phyloP scores from a whole-genome alignment of 2,329 filamentous ascomycete genomes.

The Gremmenia infestans region DNA sequence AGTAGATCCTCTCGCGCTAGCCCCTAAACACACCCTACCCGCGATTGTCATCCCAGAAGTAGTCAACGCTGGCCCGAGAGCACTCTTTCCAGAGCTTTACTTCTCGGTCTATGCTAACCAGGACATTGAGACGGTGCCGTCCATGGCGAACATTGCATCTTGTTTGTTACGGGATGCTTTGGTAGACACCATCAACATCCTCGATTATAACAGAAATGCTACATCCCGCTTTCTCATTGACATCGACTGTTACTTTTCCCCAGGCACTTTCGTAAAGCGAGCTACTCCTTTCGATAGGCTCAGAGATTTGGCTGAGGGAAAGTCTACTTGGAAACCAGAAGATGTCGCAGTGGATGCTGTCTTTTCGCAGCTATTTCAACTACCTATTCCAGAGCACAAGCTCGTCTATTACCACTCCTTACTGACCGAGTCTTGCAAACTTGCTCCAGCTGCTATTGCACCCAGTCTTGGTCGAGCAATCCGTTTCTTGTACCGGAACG shows the following conservation, averaged over 20 bases:
- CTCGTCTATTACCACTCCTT: constrained; percentile 95
- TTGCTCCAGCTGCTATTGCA: constrained; percentile 92
- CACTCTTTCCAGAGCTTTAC: constrained; percentile 88
- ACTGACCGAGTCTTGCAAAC: constrained; percentile 91
- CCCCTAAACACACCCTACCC: constrained; percentile 74
- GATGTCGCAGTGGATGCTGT: constrained; percentile 96
- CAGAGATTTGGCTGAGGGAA: constrained; percentile 58
- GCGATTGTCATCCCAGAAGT: constrained; percentile 68
- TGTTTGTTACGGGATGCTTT: constrained; percentile 81
- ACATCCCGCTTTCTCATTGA: constrained; percentile 89
- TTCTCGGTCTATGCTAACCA: constrained; percentile 88
- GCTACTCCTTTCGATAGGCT: constrained; percentile 90
- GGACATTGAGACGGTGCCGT: constrained; percentile 83
- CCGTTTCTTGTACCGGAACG: constrained; percentile 79
- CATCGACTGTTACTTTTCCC: constrained; percentile 88
- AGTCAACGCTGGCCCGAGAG: constrained; percentile 66
- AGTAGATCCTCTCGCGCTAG: constrained; percentile 53
- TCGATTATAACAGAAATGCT: constrained; percentile 86
- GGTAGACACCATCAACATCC: constrained; percentile 86
- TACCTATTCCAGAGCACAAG: constrained; percentile 86
- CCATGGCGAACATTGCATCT: constrained; percentile 68
- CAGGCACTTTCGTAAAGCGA: constrained; percentile 86
- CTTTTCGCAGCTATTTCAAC: constrained; percentile 88
- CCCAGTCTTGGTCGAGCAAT: constrained; percentile 92
- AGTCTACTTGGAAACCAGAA: constrained; percentile 91